Evolutionary conservation across 106 monocot species (phyloP).

Genomic region (Dactylorhiza incarnata): DNA sequence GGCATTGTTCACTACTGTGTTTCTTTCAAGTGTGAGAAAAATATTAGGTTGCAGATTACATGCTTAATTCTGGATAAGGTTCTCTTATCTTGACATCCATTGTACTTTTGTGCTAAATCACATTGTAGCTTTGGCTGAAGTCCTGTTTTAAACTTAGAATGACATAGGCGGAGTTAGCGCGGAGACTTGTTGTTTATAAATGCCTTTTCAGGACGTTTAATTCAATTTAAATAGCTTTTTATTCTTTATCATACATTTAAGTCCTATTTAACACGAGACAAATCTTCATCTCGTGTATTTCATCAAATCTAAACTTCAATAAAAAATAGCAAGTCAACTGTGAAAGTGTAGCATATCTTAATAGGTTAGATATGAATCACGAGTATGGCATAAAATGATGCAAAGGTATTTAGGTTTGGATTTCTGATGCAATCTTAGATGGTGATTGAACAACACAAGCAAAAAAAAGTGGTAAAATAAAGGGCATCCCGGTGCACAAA

Average conservation of each 20-base stretch:
- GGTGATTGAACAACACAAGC: no score
- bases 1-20: conserved; percentile 18
- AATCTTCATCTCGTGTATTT: neutral
- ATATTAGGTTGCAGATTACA: neutral
- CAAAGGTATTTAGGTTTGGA: no score
- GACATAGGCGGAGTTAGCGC: neutral
- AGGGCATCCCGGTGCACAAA: no score
- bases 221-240: neutral
- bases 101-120: neutral
- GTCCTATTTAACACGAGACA: neutral
- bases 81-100: neutral
- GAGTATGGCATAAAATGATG: no score
- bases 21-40: neutral
- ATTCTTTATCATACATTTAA: neutral
- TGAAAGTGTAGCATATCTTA: neutral
- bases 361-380: no score
- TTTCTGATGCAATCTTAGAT: no score
- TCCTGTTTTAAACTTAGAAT: neutral
- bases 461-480: no score
- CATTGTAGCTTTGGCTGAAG: neutral
- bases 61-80: neutral
- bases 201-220: neutral
- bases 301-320: neutral
- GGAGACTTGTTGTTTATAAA: neutral
- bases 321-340: neutral